Percentiles rank a stretch among this genome's conserved stretches.
phyloP scores from a whole-genome alignment of 139 green algal genomes.

The Bryopsis sp. region DNA sequence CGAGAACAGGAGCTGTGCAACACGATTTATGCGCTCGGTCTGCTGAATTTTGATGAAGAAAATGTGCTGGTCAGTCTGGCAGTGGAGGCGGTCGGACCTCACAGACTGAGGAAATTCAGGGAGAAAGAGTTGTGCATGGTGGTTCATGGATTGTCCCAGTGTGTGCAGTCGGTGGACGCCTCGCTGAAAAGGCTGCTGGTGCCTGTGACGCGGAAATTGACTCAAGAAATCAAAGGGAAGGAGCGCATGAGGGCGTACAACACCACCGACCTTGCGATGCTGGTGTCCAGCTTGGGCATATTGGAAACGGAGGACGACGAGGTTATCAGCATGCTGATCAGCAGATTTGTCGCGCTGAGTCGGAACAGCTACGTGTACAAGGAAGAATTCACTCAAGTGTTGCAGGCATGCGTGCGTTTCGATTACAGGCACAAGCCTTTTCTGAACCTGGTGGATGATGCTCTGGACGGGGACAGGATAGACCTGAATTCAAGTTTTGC shows the following conservation, averaged over 20 bases:
- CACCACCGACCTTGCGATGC: not conserved
- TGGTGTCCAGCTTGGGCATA: not conserved
- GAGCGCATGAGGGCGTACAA: no score
- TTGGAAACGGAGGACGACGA: not conserved
- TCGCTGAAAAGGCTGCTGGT: not conserved
- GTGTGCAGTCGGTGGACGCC: not conserved
- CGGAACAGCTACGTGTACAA: not conserved
- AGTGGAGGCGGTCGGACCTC: not conserved
- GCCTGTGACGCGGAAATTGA: not conserved
- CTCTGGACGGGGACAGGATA: not conserved
- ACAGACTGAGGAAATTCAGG: not conserved
- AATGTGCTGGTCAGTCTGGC: not conserved
- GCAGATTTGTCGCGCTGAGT: not conserved
- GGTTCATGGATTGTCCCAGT: not conserved
- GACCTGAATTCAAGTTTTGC: not conserved
- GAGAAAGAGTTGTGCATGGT: conserved; percentile 5
- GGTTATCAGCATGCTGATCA: not conserved
- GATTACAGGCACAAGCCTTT: not conserved
- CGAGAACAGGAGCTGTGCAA: not conserved
- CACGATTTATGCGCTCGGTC: not conserved
- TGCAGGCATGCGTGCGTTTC: not conserved
- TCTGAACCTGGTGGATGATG: not conserved
- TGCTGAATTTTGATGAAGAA: not conserved
- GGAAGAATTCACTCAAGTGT: not conserved
- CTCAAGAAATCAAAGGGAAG: no score